Percentiles rank a stretch among this genome's conserved stretches.
These are phyloP conservation scores for Globisporangium recalcitrans DNA, from an alignment of 352 stramenopile species.

Conservation along the genomic window DNA sequence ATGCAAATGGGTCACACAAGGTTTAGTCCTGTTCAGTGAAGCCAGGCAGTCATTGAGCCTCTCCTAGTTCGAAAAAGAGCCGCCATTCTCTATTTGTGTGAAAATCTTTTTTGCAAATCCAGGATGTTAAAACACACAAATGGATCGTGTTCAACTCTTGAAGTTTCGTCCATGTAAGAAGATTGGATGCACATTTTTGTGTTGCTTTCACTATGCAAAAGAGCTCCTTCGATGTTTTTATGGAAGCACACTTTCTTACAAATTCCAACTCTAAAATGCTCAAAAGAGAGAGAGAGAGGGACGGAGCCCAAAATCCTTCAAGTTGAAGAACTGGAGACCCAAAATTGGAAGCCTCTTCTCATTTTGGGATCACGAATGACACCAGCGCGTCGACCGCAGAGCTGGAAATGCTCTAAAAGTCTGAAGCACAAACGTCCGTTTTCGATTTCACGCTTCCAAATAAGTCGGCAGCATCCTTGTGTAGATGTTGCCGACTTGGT, in stretches of 20 bases:
- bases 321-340: background rate
- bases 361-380: background rate
- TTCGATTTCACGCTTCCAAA: background rate
- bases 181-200: too few relatives aligned
- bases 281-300: too few relatives aligned
- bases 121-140: too few relatives aligned
- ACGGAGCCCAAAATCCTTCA: background rate
- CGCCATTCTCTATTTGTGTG: background rate
- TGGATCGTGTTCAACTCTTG: too few relatives aligned
- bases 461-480: conserved; percentile 8
- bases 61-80: background rate
- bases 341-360: background rate
- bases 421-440: conserved; percentile 1
- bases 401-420: conserved; percentile 5
- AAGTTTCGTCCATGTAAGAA: too few relatives aligned
- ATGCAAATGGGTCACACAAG: background rate
- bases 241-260: too few relatives aligned
- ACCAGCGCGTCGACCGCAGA: conserved; percentile 6
- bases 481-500: background rate
- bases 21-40: background rate
- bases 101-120: background rate
- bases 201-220: too few relatives aligned
- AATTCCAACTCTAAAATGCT: too few relatives aligned
- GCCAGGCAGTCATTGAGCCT: background rate
- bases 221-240: too few relatives aligned